These are phyloP conservation scores for Daldinia concentrica DNA, from an alignment of 495 filamentous ascomycete genomes.

Conservation along the genomic window DNA sequence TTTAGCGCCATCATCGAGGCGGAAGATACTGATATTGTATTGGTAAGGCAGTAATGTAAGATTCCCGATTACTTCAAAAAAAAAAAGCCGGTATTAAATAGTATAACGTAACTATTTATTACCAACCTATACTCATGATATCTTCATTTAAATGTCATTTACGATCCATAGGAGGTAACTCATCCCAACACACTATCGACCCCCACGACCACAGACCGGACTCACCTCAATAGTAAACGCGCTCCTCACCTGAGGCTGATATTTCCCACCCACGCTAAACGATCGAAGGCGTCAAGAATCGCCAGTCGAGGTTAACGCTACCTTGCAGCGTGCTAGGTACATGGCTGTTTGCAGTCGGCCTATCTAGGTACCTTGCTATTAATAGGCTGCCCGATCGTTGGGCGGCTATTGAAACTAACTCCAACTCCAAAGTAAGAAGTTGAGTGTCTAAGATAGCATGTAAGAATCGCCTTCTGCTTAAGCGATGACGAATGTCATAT, in stretches of 20 bases:
- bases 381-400: neutral
- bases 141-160: neutral
- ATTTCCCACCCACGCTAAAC: neutral
- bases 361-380: neutral
- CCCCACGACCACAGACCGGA: constrained; percentile 7
- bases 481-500: neutral
- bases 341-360: neutral
- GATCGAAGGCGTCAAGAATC: neutral
- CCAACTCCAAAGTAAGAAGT: neutral
- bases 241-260: constrained; percentile 37
- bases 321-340: neutral
- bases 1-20: constrained; percentile 27
- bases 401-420: neutral
- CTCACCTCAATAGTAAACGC: constrained; percentile 15
- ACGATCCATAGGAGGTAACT: neutral
- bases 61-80: neutral
- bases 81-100: neutral
- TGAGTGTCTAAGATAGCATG: neutral
- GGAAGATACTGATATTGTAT: constrained; percentile 2
- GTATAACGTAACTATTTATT: neutral
- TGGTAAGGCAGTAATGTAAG: constrained; percentile 23
- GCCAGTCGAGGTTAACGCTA: constrained; percentile 15
- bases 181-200: neutral
- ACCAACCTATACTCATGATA: neutral
- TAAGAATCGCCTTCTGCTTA: neutral